These are phyloP conservation scores for Rhodomyrtus psidioides DNA, from an alignment of 441 rosid genomes.

Conservation along the genomic window DNA sequence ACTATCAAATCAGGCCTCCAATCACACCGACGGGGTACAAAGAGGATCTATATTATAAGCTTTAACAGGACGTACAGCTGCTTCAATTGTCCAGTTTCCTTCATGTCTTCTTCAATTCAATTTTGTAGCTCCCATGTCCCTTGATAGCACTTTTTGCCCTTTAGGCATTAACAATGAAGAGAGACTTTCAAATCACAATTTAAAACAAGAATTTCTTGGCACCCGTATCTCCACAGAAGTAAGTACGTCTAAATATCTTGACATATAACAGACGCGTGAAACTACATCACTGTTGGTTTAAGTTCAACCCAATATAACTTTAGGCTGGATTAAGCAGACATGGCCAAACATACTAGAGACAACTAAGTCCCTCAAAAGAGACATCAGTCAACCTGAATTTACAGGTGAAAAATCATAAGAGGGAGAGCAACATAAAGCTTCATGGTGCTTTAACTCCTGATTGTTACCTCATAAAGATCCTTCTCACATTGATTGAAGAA, in stretches of 20 bases:
- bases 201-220: background rate
- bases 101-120: background rate
- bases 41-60: background rate
- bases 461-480: constrained; percentile 69
- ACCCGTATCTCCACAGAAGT: background rate
- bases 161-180: background rate
- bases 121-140: background rate
- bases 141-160: too few species aligned
- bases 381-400: background rate
- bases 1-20: too few species aligned
- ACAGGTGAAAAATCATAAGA: background rate
- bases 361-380: background rate
- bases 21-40: too few species aligned
- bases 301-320: background rate
- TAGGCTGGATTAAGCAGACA: background rate
- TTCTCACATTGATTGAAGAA: constrained; percentile 68
- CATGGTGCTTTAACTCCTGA: background rate
- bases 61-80: background rate
- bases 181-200: background rate
- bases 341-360: background rate
- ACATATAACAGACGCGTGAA: background rate
- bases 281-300: background rate
- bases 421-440: background rate
- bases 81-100: background rate
- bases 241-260: background rate